Evolutionary conservation across 768 basidiomycete genomes (phyloP), one percentile per base, ranked within the genome.

Genomic region (Leccinum variicolor): DNA sequence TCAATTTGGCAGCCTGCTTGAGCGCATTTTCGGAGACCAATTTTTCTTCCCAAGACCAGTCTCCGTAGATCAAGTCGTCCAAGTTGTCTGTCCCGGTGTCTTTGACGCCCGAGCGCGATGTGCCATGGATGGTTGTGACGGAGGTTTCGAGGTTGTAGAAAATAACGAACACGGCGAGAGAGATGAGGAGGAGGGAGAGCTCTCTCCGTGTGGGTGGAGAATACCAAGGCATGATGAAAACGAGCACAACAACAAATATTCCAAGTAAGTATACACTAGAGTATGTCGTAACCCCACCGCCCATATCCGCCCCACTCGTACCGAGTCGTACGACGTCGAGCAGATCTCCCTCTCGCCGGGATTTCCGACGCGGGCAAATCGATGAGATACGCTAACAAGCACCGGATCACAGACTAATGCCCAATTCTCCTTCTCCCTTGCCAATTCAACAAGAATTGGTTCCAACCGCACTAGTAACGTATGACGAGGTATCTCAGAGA

Each of bases 351-450:
- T 84, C 36, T 96, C 1, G 94, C 94, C 0, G 96, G 97, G 47
- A 98, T 97, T 70, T 99, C 97, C 26, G 89, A 89, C 1, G 95
- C 93, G 6, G 94, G 11, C 11, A 31, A 13, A 31, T 5, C 31
- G 13, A 31, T 31, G 65, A 93, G 86, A 72, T 94, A 94, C 3
- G 94, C 89, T 47, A 98, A 83, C 57, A 99, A 80, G 75, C 97
- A 99, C 17, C 97, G 87, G 66, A 98, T 97, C 69, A 98, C 97
- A 41, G 94, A 96, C 15, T 94, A 93, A 70, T 97, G 95, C 1
- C 94, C 95, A 64, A 98, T 92, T 73, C 98, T 98, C 39, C 98
- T 90, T 86, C 72, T 94, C 90, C 53, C 95, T 84, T 74, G 98
- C 96, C 17, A 98, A 79, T 71, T 99, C 96, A 68, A 98, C 86